Evolutionary conservation across 208 protist genomes (phyloP).

Genomic region (Blechomonas ayalai): DNA sequence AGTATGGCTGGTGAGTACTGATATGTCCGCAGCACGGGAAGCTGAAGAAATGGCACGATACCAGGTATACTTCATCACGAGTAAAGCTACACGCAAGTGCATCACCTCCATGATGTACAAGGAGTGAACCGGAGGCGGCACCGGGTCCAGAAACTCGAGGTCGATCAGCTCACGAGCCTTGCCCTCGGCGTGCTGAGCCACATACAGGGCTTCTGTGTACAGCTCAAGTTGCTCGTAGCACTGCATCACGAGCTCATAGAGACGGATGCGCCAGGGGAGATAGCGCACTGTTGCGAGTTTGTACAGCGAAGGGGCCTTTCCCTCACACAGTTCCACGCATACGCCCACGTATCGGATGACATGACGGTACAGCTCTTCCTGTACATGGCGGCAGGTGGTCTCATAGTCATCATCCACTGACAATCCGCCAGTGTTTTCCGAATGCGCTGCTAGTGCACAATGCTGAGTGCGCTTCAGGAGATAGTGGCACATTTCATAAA

Average conservation of each 20-base stretch:
- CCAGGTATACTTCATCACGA: constrained; percentile 42
- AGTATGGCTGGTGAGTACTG: too few species aligned
- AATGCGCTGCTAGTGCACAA: constrained; percentile 1
- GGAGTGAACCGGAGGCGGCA: constrained; percentile 41
- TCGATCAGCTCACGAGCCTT: constrained; percentile 55
- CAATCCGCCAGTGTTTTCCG: too few species aligned
- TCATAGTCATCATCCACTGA: not conserved
- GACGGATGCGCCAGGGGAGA: constrained; percentile 59
- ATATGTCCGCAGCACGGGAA: too few species aligned
- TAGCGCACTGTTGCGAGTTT: constrained; percentile 61
- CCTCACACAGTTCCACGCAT: constrained; percentile 26
- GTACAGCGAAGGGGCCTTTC: constrained; percentile 9
- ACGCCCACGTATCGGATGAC: not conserved
- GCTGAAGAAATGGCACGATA: constrained; percentile 13
- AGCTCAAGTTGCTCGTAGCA: constrained; percentile 38
- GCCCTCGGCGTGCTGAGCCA: constrained; percentile 28
- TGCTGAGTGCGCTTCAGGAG: constrained; percentile 20
- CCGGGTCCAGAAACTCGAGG: constrained; percentile 63
- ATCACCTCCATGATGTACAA: constrained; percentile 23
- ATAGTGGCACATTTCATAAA: constrained; percentile 65
- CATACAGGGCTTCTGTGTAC: constrained; percentile 27
- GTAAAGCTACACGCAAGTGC: constrained; percentile 26
- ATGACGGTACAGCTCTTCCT: not conserved
- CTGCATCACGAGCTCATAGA: constrained; percentile 50
- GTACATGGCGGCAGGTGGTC: not conserved